Evolutionary conservation across 2,329 filamentous ascomycete species (phyloP).

Genomic region (Ophiostoma piceae): DNA sequence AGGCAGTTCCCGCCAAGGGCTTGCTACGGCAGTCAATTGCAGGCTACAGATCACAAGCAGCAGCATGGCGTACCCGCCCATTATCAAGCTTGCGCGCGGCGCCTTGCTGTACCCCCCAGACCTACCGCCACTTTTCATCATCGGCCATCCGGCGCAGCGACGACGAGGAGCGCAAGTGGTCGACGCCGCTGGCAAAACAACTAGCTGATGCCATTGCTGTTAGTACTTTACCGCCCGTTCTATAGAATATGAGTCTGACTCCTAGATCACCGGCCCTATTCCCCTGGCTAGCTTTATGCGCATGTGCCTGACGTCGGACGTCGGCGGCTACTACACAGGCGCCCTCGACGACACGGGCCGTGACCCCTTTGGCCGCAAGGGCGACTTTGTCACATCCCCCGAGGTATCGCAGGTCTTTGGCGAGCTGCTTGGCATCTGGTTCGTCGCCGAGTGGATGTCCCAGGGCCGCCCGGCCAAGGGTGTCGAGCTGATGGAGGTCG

Average conservation of each 20-base stretch:
- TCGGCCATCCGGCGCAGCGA: slow-evolving; percentile 28
- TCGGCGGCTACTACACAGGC: slow-evolving; percentile 90
- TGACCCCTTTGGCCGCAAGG: slow-evolving; percentile 87
- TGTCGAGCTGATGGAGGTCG: slow-evolving; percentile 87
- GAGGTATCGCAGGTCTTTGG: slow-evolving; percentile 98
- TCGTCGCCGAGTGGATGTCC: slow-evolving; percentile 92
- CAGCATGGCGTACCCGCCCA: not conserved
- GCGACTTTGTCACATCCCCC: slow-evolving; percentile 94
- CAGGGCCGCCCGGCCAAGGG: slow-evolving; percentile 70
- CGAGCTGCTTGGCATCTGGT: slow-evolving; percentile 89
- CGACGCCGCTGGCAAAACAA: slow-evolving; percentile 83
- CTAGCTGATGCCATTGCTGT: slow-evolving; percentile 72
- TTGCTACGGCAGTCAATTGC: slow-evolving; percentile 21
- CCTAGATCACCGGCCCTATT: slow-evolving; percentile 71
- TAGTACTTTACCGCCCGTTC: too few species aligned
- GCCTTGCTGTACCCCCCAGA: not conserved
- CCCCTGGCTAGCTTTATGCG: slow-evolving; percentile 95
- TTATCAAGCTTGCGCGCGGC: not conserved
- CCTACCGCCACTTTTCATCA: slow-evolving; percentile 30
- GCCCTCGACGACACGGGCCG: slow-evolving; percentile 56
- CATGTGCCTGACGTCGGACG: slow-evolving; percentile 88
- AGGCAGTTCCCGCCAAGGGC: slow-evolving; percentile 14
- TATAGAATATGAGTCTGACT: not conserved
- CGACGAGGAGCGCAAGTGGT: slow-evolving; percentile 62
- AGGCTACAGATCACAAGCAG: slow-evolving; percentile 24